Percentiles rank a stretch among this genome's conserved stretches.
phyloP scores from a whole-genome alignment of 192 early-diverging fungal species.

The Coemansia sp. region DNA sequence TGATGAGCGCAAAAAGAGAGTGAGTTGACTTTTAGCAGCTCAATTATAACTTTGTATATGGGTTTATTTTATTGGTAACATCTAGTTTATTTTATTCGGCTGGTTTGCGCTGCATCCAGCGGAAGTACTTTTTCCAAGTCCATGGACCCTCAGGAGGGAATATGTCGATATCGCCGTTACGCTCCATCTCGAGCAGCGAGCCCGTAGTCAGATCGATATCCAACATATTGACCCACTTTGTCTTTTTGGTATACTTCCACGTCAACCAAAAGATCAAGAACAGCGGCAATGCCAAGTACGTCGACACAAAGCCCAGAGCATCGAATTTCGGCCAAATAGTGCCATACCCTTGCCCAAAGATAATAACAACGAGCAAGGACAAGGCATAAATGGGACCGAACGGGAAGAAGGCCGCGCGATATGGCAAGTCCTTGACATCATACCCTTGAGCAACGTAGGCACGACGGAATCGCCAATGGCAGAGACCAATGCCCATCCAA shows the following conservation, averaged over 20 bases:
- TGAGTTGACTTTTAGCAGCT: background rate
- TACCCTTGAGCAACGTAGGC: constrained; percentile 75
- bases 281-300: constrained; percentile 66
- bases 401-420: constrained; percentile 75
- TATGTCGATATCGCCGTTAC: constrained; percentile 36
- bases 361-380: constrained; percentile 63
- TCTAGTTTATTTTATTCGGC: background rate
- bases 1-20: background rate
- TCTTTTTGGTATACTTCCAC: constrained; percentile 64
- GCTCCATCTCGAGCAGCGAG: constrained; percentile 45
- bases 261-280: constrained; percentile 66
- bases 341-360: constrained; percentile 61
- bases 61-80: background rate
- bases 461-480: constrained; percentile 83
- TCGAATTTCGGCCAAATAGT: constrained; percentile 60
- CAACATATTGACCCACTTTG: constrained; percentile 63
- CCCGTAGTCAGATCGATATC: constrained; percentile 64
- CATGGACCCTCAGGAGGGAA: constrained; percentile 13
- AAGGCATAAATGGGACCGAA: constrained; percentile 73
- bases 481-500: constrained; percentile 82
- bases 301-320: constrained; percentile 58
- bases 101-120: constrained; percentile 37
- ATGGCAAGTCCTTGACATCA: constrained; percentile 67
- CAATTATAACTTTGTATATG: background rate
- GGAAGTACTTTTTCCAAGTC: constrained; percentile 30